Conservation (phyloP, 2,329 filamentous ascomycete species). For the Pseudocercospora macadamiae region DNA sequence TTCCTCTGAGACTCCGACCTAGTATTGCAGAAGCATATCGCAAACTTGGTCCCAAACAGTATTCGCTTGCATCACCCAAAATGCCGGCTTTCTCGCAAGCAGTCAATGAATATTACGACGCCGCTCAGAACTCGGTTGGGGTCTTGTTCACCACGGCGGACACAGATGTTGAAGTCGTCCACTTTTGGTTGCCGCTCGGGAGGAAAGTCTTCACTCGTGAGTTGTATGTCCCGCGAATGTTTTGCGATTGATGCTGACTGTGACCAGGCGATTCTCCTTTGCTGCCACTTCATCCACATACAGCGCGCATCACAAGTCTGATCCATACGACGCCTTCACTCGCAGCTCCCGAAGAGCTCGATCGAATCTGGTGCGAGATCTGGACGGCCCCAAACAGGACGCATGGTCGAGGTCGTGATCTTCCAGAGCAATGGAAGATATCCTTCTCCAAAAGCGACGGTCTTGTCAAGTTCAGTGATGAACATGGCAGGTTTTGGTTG, state of each 20-base stretch:
- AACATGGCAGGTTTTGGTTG: conserved; percentile 35
- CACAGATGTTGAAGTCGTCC: conserved; percentile 26
- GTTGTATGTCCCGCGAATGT: too few species aligned
- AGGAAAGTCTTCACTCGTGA: conserved; percentile 32
- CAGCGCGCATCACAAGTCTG: conserved; percentile 35
- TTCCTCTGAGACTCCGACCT: background rate
- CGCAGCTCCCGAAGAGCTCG: conserved; percentile 29
- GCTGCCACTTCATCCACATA: conserved; percentile 34
- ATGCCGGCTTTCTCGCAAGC: background rate
- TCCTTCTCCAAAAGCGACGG: conserved; percentile 39
- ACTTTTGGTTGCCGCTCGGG: conserved; percentile 38
- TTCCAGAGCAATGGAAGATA: conserved; percentile 12
- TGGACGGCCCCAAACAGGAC: conserved; percentile 19
- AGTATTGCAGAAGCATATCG: conserved; percentile 1
- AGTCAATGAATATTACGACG: conserved; percentile 25
- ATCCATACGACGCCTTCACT: conserved; percentile 29
- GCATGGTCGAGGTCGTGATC: conserved; percentile 4
- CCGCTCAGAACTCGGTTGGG: conserved; percentile 34
- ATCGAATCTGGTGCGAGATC: conserved; percentile 28
- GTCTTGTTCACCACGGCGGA: conserved; percentile 31
- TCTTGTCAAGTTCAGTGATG: conserved; percentile 36
- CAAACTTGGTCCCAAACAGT: conserved; percentile 5
- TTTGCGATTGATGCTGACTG: background rate
- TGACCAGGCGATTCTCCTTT: conserved; percentile 27
- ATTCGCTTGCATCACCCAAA: conserved; percentile 4